phyloP scores from a whole-genome alignment of 1,139 yeast species.

The Candida glucosophila region DNA sequence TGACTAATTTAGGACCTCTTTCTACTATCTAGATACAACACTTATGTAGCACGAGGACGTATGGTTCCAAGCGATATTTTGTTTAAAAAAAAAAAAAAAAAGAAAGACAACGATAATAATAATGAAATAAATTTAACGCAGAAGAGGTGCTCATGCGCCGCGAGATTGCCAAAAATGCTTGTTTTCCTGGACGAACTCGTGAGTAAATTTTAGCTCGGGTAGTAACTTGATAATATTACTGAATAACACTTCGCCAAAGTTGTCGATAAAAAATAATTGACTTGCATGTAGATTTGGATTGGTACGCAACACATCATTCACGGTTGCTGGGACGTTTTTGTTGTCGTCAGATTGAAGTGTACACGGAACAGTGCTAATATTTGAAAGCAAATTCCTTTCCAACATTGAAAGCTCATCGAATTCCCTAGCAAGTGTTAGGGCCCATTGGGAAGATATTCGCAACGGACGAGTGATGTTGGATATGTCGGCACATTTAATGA shows the following conservation, averaged over 20 bases:
- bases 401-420: constrained; percentile 59
- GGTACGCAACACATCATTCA: constrained; percentile 29
- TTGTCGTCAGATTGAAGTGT: constrained; percentile 12
- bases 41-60: too few species aligned
- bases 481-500: constrained; percentile 90
- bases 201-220: constrained; percentile 48
- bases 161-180: constrained; percentile 32
- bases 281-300: constrained; percentile 55
- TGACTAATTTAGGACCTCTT: too few species aligned
- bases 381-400: constrained; percentile 21
- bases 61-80: too few species aligned
- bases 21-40: too few species aligned
- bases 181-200: constrained; percentile 37
- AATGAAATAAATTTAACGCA: constrained; percentile 1
- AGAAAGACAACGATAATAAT: not conserved
- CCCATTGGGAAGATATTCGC: constrained; percentile 79
- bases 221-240: constrained; percentile 48
- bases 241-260: constrained; percentile 76
- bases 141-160: constrained; percentile 1
- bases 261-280: constrained; percentile 77
- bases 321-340: constrained; percentile 19
- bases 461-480: constrained; percentile 84
- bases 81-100: not conserved
- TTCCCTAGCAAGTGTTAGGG: constrained; percentile 65
- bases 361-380: constrained; percentile 11